Evolutionary conservation across 2,329 filamentous ascomycete genomes (phyloP).

Genomic region (Tolypocladium pustulatum): DNA sequence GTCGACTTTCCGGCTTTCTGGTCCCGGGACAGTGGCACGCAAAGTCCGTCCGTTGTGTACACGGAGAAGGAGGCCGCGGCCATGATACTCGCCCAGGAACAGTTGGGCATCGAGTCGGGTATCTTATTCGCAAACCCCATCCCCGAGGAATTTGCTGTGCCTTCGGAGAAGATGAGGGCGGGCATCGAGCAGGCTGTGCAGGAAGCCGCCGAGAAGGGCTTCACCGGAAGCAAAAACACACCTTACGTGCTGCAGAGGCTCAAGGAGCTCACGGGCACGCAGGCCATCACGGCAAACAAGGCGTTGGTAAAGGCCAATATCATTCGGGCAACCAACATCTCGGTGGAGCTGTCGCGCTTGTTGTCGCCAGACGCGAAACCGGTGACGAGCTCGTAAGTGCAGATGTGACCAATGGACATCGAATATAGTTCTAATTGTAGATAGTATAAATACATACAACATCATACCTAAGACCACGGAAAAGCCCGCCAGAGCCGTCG

Average conservation of each 20-base stretch:
- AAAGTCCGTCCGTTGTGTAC: conserved; percentile 65
- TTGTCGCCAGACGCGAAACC: conserved; percentile 19
- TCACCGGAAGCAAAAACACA: conserved; percentile 67
- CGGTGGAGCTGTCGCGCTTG: conserved; percentile 40
- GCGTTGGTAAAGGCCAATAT: conserved; percentile 47
- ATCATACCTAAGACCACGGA: conserved; percentile 5
- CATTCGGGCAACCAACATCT: conserved; percentile 41
- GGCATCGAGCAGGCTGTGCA: conserved; percentile 58
- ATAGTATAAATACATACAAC: conserved; percentile 16
- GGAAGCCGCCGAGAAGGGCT: conserved; percentile 54
- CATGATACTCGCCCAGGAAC: conserved; percentile 74
- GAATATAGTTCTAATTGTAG: conserved; percentile 23
- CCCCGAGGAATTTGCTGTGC: conserved; percentile 57
- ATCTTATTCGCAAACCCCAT: conserved; percentile 86
- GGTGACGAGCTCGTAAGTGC: conserved; percentile 25
- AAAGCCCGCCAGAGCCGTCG: conserved; percentile 4
- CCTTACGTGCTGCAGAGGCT: conserved; percentile 75
- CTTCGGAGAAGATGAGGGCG: conserved; percentile 57
- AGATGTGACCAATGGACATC: conserved; percentile 9
- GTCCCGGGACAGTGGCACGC: conserved; percentile 74
- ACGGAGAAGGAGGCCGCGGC: conserved; percentile 75
- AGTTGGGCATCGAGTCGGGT: conserved; percentile 63
- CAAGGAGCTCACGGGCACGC: conserved; percentile 63
- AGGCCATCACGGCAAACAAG: conserved; percentile 64
- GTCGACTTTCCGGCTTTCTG: conserved; percentile 92